Base-by-base conservation (phyloP, 805 yeast species). In the Debaryomyces castellii region DNA sequence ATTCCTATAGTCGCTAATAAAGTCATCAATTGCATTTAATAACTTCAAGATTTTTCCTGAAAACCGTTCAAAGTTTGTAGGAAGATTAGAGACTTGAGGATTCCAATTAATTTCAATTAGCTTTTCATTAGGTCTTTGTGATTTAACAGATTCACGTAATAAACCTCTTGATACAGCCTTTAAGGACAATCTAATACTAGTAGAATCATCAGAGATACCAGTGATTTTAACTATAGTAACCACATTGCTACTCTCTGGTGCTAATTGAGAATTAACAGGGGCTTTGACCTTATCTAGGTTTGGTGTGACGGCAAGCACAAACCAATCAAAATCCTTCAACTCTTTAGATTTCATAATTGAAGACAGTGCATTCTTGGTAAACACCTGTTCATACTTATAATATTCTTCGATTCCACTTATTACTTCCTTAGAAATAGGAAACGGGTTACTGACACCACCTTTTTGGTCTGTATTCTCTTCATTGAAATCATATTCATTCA, bases 151-250 rank as follows among this genome's bases (percentile, higher is more conserved):
- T 9, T 34, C 48, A 4, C 42, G 44, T 36, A 48, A 53, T 16
- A 44, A 39, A 12, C 76, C 85, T 48, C 86, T 64, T 0, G 73
- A 54, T 3, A 80, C 46, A 1, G 83, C 83, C 51, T 74, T 78
- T 40, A 81, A 66, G 0, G 80, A 73, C 18, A 82, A 44, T 17
- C 72, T 66, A 38, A 80, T 63, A 41, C 64, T 64, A 34, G 69
- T 67, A n/a, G 67, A 61, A 41, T 70, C 77, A 43, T 73, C 78
- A 17, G 67, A 58, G 12, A 80, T 56, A 2, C 78, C 82, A 3
- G 74, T 71, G 2, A 82, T 67, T 44, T 77, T 63, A 25, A 74
- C 77, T 3, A 78, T 57, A 2, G 82, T 75, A 27, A 66, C 69
- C 0, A 66, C 66, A n/a, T 57, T 49, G 20, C 45, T 42, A 12